Percentiles rank a stretch among this genome's conserved stretches.
These are phyloP conservation scores for Penicillium alfredii DNA, from an alignment of 495 filamentous ascomycete species.

Conservation along the genomic window DNA sequence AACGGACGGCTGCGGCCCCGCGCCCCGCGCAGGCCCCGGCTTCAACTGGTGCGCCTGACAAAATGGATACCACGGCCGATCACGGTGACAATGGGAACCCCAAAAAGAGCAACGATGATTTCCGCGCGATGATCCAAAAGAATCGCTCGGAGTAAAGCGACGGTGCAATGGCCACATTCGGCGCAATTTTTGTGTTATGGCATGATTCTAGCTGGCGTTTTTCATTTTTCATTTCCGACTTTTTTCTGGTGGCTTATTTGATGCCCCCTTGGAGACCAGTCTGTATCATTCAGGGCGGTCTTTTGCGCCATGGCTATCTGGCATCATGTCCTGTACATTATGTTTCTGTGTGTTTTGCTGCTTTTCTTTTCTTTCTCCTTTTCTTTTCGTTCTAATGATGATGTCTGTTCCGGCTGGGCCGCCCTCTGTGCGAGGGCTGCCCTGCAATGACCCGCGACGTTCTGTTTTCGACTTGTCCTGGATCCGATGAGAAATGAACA, in stretches of 20 bases:
- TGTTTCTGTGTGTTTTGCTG: constrained; percentile 14
- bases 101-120: constrained; percentile 81
- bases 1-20: constrained; percentile 35
- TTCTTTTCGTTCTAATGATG: constrained; percentile 21
- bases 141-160: constrained; percentile 28
- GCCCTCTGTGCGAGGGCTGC: constrained; percentile 5
- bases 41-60: no score
- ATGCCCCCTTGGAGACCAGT: constrained; percentile 6
- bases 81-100: constrained; percentile 22
- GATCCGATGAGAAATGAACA: no score
- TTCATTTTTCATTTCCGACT: constrained; percentile 1
- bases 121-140: constrained; percentile 65
- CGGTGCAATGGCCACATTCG: constrained; percentile 16
- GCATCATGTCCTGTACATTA: constrained; percentile 28
- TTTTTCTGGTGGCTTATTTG: constrained; percentile 2
- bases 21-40: constrained; percentile 27
- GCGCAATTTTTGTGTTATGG: constrained; percentile 17
- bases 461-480: no score
- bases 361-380: constrained; percentile 10
- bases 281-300: constrained; percentile 8
- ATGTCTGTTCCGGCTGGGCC: constrained; percentile 16
- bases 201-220: constrained; percentile 25
- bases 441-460: constrained; percentile 1
- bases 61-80: constrained; percentile 31
- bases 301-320: constrained; percentile 10